These are phyloP conservation scores for Neostapfia colusana DNA, from an alignment of 176 grass and related monocot genomes.

Conservation along the genomic window DNA sequence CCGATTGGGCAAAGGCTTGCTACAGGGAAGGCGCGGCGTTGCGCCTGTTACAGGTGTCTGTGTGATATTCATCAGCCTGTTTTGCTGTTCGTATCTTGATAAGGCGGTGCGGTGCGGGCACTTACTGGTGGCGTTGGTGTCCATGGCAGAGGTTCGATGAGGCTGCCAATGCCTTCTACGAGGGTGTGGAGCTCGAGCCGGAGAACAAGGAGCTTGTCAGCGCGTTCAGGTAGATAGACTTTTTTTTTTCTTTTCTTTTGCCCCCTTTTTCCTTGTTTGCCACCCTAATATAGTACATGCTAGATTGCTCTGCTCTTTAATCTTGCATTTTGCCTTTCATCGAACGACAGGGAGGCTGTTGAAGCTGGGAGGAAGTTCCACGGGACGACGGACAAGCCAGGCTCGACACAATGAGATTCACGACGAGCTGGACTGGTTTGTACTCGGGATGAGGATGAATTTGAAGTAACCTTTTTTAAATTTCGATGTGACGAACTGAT, in stretches of 20 bases:
- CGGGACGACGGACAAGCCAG: conserved; percentile 40
- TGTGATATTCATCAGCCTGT: background rate
- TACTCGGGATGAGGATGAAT: background rate
- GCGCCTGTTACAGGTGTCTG: conserved; percentile 70
- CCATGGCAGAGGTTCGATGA: conserved; percentile 69
- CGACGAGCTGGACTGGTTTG: background rate
- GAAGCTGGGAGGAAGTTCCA: conserved; percentile 69
- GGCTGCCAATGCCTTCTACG: conserved; percentile 83
- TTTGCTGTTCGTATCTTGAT: too few relatives aligned
- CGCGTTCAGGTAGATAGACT: conserved; percentile 69
- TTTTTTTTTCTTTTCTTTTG: too few relatives aligned
- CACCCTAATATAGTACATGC: background rate
- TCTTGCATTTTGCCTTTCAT: background rate
- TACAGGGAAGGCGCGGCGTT: conserved; percentile 81
- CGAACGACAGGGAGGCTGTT: conserved; percentile 66
- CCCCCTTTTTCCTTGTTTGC: background rate
- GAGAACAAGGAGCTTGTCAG: conserved; percentile 83
- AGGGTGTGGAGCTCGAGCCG: conserved; percentile 75
- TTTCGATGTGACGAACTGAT: background rate
- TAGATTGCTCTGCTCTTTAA: background rate
- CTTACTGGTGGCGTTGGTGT: background rate
- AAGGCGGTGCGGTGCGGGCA: background rate
- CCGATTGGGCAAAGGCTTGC: conserved; percentile 88
- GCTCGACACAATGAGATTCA: conserved; percentile 19
- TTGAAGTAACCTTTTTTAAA: background rate